These are phyloP conservation scores for Suillus brevipes DNA, from an alignment of 768 basidiomycete species.

Conservation along the genomic window DNA sequence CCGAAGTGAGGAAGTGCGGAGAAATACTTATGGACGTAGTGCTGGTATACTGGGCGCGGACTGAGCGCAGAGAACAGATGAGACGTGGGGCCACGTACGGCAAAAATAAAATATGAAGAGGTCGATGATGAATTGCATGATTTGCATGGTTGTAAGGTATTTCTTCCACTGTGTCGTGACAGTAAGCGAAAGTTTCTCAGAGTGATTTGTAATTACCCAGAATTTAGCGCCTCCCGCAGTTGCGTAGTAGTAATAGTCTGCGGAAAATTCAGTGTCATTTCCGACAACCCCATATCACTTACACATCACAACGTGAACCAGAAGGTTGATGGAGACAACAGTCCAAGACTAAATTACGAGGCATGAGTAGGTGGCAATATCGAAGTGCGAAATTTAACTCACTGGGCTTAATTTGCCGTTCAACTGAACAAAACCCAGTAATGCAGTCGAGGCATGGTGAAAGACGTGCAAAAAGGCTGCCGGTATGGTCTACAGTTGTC, in stretches of 20 bases:
- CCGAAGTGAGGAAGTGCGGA: slow-evolving; percentile 26
- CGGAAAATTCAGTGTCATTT: slow-evolving; percentile 3
- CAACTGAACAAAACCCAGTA: slow-evolving; percentile 90
- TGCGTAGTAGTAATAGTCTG: slow-evolving; percentile 98
- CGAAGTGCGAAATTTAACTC: slow-evolving; percentile 31
- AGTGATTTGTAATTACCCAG: slow-evolving; percentile 20
- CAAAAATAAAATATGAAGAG: slow-evolving; percentile 23
- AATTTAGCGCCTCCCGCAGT: slow-evolving; percentile 62
- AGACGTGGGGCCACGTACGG: slow-evolving; percentile 17
- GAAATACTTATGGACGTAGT: slow-evolving; percentile 27
- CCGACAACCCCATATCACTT: slow-evolving; percentile 31
- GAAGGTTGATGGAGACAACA: slow-evolving; percentile 82
- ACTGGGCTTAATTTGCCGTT: slow-evolving; percentile 89
- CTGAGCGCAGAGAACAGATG: background rate
- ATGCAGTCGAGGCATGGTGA: slow-evolving; percentile 94
- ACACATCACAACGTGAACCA: slow-evolving; percentile 97
- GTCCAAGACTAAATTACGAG: slow-evolving; percentile 74
- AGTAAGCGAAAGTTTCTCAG: background rate
- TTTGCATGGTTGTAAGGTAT: slow-evolving; percentile 29
- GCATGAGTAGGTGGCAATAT: background rate
- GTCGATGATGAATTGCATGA: slow-evolving; percentile 26
- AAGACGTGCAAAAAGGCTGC: slow-evolving; percentile 95
- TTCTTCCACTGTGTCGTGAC: slow-evolving; percentile 26
- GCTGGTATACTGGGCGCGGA: slow-evolving; percentile 24
- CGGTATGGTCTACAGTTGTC: slow-evolving; percentile 1